phyloP scores from a whole-genome alignment of 768 basidiomycete species.

The Tephrocybe sp. region DNA sequence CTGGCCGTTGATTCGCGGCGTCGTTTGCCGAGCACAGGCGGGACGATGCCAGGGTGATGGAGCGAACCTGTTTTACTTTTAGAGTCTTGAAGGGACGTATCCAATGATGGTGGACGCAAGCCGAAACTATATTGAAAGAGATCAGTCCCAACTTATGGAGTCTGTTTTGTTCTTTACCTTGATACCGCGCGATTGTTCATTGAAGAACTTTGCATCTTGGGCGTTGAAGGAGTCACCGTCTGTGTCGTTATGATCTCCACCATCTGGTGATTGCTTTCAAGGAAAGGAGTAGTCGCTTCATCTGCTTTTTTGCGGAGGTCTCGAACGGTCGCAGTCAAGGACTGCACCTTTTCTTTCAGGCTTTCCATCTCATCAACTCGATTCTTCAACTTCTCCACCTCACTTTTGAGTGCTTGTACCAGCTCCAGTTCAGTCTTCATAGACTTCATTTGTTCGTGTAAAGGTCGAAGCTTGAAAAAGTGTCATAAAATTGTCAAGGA shows the following conservation, averaged over 20 bases:
- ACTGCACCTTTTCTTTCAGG: conserved; percentile 37
- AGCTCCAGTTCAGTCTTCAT: conserved; percentile 46
- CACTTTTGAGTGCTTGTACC: conserved; percentile 32
- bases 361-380: conserved; percentile 32
- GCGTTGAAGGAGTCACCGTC: conserved; percentile 12
- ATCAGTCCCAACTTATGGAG: background rate
- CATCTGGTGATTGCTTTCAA: conserved; percentile 26
- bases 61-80: conserved; percentile 1
- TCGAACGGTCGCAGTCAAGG: conserved; percentile 30
- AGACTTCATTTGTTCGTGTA: conserved; percentile 48
- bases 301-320: conserved; percentile 26
- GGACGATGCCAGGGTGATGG: conserved; percentile 40
- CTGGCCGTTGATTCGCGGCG: conserved; percentile 52
- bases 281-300: conserved; percentile 17
- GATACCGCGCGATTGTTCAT: background rate
- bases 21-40: conserved; percentile 64
- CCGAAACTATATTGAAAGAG: conserved; percentile 22
- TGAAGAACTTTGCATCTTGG: conserved; percentile 6
- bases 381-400: conserved; percentile 31
- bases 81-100: background rate
- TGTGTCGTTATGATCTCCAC: conserved; percentile 15
- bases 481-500: conserved; percentile 1
- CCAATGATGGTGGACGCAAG: conserved; percentile 6
- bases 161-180: conserved; percentile 7
- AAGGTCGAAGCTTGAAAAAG: conserved; percentile 43